A percentile compares a stretch with the other conserved stretches of the same genome.
Evolutionary conservation across 768 basidiomycete genomes (phyloP).

Genomic region (Sistotremastrum niveocremeum): DNA sequence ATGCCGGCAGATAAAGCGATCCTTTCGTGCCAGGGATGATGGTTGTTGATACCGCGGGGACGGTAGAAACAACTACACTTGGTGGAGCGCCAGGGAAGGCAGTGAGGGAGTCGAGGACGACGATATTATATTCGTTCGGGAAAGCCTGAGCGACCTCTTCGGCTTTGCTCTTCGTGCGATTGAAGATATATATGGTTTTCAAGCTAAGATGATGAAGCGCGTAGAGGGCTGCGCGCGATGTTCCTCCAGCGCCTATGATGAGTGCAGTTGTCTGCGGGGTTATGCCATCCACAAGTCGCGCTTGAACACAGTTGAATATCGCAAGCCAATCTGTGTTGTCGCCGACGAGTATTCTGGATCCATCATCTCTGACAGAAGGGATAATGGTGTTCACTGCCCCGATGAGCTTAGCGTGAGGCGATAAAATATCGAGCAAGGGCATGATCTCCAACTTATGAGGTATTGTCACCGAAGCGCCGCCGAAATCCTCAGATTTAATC

Average conservation of each 20-base stretch:
- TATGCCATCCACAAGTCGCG: slow-evolving; percentile 25
- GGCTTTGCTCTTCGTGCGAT: slow-evolving; percentile 70
- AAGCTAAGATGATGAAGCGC: slow-evolving; percentile 63
- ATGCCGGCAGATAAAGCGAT: slow-evolving; percentile 37
- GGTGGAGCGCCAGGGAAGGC: slow-evolving; percentile 41
- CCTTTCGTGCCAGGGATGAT: slow-evolving; percentile 17
- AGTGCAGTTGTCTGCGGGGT: slow-evolving; percentile 40
- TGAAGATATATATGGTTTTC: slow-evolving; percentile 68
- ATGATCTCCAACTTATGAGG: slow-evolving; percentile 91
- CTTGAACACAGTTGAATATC: slow-evolving; percentile 45
- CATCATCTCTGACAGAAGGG: slow-evolving; percentile 28
- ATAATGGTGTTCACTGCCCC: slow-evolving; percentile 95
- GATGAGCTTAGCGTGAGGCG: slow-evolving; percentile 69
- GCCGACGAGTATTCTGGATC: slow-evolving; percentile 48
- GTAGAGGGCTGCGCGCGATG: slow-evolving; percentile 87
- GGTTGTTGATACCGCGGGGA: slow-evolving; percentile 58
- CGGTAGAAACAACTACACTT: slow-evolving; percentile 75
- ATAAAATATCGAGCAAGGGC: slow-evolving; percentile 63
- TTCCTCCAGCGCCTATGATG: slow-evolving; percentile 92
- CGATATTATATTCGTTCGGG: slow-evolving; percentile 45
- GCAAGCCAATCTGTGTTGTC: slow-evolving; percentile 98
- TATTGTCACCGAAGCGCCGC: slow-evolving; percentile 94
- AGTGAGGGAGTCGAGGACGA: slow-evolving; percentile 45
- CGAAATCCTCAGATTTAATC: slow-evolving; percentile 59
- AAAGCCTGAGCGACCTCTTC: slow-evolving; percentile 54